Evolutionary conservation across 202 grass and related monocot species (phyloP).

Genomic region (Brachypodium distachyon): DNA sequence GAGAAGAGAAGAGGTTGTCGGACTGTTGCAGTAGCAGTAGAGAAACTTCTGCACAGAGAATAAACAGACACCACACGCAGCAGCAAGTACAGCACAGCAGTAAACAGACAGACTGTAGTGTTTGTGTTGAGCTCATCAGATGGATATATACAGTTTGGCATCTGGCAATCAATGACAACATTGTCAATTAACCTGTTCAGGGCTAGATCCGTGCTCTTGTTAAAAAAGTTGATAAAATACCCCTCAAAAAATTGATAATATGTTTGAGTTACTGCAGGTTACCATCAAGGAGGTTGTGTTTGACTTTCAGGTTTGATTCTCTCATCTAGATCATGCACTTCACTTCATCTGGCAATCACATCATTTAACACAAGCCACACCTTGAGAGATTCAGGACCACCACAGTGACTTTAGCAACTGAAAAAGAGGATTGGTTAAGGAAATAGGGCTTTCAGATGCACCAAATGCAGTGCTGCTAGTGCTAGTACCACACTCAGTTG

Average conservation of each 20-base stretch:
- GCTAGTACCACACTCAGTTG: not conserved
- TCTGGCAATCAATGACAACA: not conserved
- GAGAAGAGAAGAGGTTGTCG: not conserved
- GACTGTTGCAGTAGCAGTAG: not conserved
- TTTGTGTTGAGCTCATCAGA: not conserved
- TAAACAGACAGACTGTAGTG: not conserved
- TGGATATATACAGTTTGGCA: no score
- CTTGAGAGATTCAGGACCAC: no score
- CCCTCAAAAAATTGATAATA: not conserved
- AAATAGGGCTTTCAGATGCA: not conserved
- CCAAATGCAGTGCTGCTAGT: slow-evolving; percentile 21
- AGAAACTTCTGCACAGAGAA: not conserved
- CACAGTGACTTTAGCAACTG: not conserved
- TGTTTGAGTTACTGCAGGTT: not conserved
- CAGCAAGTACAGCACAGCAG: not conserved
- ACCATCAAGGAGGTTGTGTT: slow-evolving; percentile 11
- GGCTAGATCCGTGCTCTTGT: not conserved
- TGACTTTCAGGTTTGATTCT: not conserved
- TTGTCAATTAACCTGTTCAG: not conserved
- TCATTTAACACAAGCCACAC: no score
- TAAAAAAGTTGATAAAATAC: not conserved
- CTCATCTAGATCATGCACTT: not conserved
- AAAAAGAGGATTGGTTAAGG: not conserved
- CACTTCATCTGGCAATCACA: no score
- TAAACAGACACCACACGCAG: not conserved